Evolutionary conservation across 2,329 filamentous ascomycete genomes (phyloP).

Genomic region (Penicillium sp.): DNA sequence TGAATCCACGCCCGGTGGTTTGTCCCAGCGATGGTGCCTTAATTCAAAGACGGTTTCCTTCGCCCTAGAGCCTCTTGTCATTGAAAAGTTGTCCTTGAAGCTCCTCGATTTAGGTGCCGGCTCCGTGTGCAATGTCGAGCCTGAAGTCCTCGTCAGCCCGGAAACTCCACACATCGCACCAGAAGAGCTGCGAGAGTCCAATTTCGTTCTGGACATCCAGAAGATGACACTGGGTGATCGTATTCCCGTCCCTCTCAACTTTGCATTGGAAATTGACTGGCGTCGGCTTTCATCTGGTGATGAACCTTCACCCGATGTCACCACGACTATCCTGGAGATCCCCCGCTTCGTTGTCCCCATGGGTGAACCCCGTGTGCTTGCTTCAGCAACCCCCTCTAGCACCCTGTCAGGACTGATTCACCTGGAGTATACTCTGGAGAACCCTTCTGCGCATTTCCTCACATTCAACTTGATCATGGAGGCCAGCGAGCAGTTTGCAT

Average conservation of each 20-base stretch:
- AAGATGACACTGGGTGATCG: slow-evolving; percentile 80
- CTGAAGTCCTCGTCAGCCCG: slow-evolving; percentile 31
- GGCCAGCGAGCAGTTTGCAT: slow-evolving; percentile 84
- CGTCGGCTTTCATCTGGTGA: slow-evolving; percentile 48
- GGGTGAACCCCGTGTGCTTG: slow-evolving; percentile 79
- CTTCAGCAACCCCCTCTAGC: slow-evolving; percentile 40
- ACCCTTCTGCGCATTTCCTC: slow-evolving; percentile 88
- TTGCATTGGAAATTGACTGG: slow-evolving; percentile 74
- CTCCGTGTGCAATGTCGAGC: slow-evolving; percentile 52
- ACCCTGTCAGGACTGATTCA: slow-evolving; percentile 38
- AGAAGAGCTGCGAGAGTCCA: slow-evolving; percentile 65
- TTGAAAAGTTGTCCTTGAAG: slow-evolving; percentile 62
- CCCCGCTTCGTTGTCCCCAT: slow-evolving; percentile 76
- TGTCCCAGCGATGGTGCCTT: slow-evolving; percentile 77
- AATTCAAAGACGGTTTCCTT: slow-evolving; percentile 70
- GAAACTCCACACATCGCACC: slow-evolving; percentile 51
- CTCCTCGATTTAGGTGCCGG: slow-evolving; percentile 59
- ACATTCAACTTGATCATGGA: slow-evolving; percentile 93
- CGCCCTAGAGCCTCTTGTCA: slow-evolving; percentile 57
- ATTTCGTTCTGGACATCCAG: slow-evolving; percentile 69
- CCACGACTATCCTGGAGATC: slow-evolving; percentile 66
- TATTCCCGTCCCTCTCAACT: slow-evolving; percentile 66
- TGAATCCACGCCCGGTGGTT: slow-evolving; percentile 50
- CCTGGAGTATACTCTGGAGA: slow-evolving; percentile 73
- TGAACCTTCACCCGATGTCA: slow-evolving; percentile 38